Conservation (phyloP, 768 basidiomycete species). For the Asterophora parasitica region DNA sequence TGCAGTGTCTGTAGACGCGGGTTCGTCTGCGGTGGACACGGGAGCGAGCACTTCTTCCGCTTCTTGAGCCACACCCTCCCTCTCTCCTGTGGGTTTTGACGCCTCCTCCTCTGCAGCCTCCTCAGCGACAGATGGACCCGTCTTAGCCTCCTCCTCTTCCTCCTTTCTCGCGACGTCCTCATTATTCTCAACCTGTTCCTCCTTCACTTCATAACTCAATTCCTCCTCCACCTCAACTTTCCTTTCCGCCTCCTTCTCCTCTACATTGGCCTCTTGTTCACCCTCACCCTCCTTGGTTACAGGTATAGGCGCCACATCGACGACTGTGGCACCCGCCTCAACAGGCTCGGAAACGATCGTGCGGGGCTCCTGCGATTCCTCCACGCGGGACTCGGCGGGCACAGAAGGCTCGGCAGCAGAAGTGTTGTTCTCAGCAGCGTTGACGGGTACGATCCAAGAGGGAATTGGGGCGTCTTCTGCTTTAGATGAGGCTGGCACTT, state of each 20-base stretch:
- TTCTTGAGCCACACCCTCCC: not conserved
- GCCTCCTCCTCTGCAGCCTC: constrained; percentile 4
- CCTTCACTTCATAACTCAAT: too few species aligned
- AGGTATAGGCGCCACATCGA: too few species aligned
- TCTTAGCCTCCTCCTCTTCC: too few species aligned
- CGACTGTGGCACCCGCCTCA: too few species aligned
- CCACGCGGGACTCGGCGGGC: not conserved
- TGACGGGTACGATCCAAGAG: constrained; percentile 37
- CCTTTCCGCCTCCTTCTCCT: too few species aligned
- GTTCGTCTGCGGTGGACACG: not conserved
- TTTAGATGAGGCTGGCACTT: not conserved
- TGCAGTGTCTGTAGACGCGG: not conserved
- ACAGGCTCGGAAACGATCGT: too few species aligned
- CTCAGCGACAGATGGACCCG: too few species aligned
- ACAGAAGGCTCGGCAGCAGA: constrained; percentile 3
- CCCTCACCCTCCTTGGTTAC: too few species aligned
- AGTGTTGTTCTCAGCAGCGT: constrained; percentile 34
- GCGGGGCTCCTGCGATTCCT: not conserved
- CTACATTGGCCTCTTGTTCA: too few species aligned
- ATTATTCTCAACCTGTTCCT: too few species aligned
- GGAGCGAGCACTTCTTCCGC: not conserved
- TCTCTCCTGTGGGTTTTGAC: constrained; percentile 2
- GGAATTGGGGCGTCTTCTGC: constrained; percentile 16
- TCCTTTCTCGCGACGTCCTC: too few species aligned
- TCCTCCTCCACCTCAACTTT: too few species aligned